These are phyloP conservation scores for Saccharomycopsis javanensis DNA, from an alignment of 805 yeast species.

Conservation along the genomic window DNA sequence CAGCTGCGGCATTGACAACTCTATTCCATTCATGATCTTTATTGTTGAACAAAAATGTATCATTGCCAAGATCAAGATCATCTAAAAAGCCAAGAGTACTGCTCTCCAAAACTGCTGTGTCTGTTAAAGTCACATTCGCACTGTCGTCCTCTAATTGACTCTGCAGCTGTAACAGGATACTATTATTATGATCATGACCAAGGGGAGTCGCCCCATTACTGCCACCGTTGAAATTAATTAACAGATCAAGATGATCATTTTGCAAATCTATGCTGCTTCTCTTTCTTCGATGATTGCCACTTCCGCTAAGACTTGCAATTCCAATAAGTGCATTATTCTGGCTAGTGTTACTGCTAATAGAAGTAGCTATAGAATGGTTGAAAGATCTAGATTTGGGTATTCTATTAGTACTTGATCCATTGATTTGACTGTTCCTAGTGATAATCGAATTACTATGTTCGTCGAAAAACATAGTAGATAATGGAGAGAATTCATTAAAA, in stretches of 20 bases:
- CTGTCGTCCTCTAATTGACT: neutral
- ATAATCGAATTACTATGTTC: neutral
- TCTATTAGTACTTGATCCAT: neutral
- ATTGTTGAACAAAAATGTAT: constrained; percentile 1
- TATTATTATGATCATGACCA: neutral
- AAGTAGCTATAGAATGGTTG: neutral
- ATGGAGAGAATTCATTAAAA: constrained; percentile 1
- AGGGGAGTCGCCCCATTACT: neutral
- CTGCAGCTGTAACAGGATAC: neutral
- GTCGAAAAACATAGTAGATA: neutral
- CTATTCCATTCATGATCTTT: neutral
- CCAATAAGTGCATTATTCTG: neutral
- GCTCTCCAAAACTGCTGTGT: neutral
- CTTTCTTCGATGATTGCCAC: neutral
- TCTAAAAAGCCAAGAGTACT: neutral
- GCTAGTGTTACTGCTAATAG: neutral
- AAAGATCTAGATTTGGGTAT: constrained; percentile 1
- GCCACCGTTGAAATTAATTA: neutral
- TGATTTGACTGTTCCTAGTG: neutral
- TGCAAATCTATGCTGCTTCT: neutral
- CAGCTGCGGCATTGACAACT: neutral
- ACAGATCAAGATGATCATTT: neutral
- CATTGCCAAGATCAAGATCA: neutral
- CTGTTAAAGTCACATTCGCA: neutral
- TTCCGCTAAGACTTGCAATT: neutral